Evolutionary conservation across 164 flowering plant species (phyloP).

Genomic region (Buxus sempervirens): DNA sequence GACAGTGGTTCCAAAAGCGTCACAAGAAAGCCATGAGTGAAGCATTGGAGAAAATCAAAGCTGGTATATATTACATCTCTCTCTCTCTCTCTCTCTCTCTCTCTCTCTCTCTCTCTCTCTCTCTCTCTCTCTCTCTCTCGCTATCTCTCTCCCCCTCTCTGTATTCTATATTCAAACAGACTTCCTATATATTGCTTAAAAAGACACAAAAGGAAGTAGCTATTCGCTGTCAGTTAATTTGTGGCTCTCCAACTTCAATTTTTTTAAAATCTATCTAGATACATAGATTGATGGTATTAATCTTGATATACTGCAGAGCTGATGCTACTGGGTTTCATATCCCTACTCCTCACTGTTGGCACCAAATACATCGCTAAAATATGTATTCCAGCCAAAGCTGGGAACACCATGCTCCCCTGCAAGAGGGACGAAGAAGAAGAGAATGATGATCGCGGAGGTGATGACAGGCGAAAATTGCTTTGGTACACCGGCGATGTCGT

Average conservation of each 20-base stretch:
- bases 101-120: no score
- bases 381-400: constrained; percentile 40
- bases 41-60: constrained; percentile 71
- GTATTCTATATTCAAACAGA: no score
- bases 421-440: not conserved
- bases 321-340: constrained; percentile 75
- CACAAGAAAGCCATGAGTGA: constrained; percentile 63
- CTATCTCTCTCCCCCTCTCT: no score
- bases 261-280: no score
- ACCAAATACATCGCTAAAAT: constrained; percentile 36
- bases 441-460: not conserved
- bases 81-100: constrained; percentile 13
- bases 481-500: constrained; percentile 27
- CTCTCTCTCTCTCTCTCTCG: no score
- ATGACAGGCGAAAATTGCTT: constrained; percentile 33
- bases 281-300: no score
- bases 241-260: no score
- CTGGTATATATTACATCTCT: constrained; percentile 20
- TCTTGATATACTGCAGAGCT: constrained; percentile 40
- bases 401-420: constrained; percentile 58
- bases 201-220: no score
- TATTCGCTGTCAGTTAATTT: not conserved
- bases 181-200: no score
- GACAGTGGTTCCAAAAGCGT: constrained; percentile 54
- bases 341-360: constrained; percentile 55